Conservation (phyloP, 345 rosid species). For the Ceriops tagal region DNA sequence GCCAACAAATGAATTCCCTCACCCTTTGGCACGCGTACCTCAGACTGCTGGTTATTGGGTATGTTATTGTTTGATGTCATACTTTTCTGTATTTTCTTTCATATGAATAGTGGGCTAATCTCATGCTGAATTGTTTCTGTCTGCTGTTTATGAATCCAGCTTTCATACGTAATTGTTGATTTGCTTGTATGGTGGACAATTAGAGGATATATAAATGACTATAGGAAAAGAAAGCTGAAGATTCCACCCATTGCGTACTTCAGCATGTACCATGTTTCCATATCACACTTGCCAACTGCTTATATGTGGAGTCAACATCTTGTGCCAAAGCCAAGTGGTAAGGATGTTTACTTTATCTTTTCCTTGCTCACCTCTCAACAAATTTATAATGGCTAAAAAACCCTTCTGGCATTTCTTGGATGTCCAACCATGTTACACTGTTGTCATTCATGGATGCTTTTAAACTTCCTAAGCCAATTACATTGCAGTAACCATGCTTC, state of each 20-base stretch:
- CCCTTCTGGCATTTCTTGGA: background rate
- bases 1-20: constrained; percentile 97
- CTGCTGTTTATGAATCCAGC: constrained; percentile 44
- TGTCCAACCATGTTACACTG: background rate
- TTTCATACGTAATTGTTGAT: constrained; percentile 91
- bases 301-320: constrained; percentile 98
- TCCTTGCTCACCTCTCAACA: background rate
- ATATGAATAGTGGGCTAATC: constrained; percentile 1
- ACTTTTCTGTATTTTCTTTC: constrained; percentile 2
- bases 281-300: constrained; percentile 94
- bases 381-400: background rate
- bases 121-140: background rate
- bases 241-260: constrained; percentile 92
- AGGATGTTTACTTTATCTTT: constrained; percentile 12
- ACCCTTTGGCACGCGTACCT: constrained; percentile 95
- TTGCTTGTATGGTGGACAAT: constrained; percentile 98
- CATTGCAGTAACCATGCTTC: background rate
- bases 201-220: constrained; percentile 87
- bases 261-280: constrained; percentile 89
- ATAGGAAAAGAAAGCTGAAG: constrained; percentile 76
- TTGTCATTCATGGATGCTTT: background rate
- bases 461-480: no score
- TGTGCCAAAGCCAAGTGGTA: constrained; percentile 96
- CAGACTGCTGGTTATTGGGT: constrained; percentile 98
- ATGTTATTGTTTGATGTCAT: constrained; percentile 25